Conservation (phyloP, 2,329 filamentous ascomycete species). For the Diatrype stigma region DNA sequence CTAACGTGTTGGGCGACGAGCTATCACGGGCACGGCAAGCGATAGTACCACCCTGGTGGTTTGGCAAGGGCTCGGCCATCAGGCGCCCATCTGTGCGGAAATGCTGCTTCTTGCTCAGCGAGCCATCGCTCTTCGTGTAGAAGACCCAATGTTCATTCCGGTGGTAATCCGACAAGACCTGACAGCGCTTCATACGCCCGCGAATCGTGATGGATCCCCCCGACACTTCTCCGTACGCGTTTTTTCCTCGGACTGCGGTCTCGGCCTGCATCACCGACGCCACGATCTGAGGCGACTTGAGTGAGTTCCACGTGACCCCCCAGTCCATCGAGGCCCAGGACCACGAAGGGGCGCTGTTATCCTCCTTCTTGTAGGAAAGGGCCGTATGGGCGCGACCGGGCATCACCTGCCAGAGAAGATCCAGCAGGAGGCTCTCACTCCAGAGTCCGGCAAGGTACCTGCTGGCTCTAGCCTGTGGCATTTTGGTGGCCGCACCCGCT, state of each 20-base stretch:
- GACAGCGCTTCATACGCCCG: conserved; percentile 10
- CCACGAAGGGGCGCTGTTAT: conserved; percentile 9
- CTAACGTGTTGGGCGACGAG: not conserved
- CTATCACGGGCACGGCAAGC: conserved; percentile 7
- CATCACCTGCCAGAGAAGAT: conserved; percentile 12
- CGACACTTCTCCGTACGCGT: conserved; percentile 12
- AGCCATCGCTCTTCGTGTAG: conserved; percentile 7
- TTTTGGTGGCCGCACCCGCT: conserved; percentile 8
- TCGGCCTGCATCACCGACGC: conserved; percentile 4
- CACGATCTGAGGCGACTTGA: conserved; percentile 2
- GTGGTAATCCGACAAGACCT: conserved; percentile 6
- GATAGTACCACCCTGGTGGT: conserved; percentile 1
- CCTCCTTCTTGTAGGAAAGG: conserved; percentile 8
- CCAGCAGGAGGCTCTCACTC: conserved; percentile 12
- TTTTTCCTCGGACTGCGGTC: conserved; percentile 6
- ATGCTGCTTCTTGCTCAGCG: conserved; percentile 6
- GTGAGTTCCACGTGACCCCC: conserved; percentile 6
- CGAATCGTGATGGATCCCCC: conserved; percentile 8
- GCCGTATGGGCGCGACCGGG: conserved; percentile 7
- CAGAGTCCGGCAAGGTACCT: conserved; percentile 11
- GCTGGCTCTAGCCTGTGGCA: conserved; percentile 9
- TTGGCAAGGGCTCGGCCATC: conserved; percentile 4
- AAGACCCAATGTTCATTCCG: conserved; percentile 9
- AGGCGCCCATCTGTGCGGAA: conserved; percentile 11
- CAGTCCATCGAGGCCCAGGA: conserved; percentile 11